phyloP scores from a whole-genome alignment of 176 grass and related monocot species.

The Zoysia pacifica region DNA sequence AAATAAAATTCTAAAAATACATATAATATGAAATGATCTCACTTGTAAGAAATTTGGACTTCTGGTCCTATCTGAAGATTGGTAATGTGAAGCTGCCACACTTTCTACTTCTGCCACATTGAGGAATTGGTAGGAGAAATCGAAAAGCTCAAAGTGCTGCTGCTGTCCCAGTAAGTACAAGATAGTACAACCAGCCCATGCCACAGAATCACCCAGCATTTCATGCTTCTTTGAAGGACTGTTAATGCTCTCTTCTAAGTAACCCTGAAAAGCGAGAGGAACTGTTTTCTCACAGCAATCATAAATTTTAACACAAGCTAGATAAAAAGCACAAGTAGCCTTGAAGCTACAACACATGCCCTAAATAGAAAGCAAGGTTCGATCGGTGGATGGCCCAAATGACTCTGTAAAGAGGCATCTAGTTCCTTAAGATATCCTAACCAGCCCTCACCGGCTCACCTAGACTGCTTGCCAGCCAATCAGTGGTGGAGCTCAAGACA shows the following conservation, averaged over 20 bases:
- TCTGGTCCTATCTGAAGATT: slow-evolving; percentile 64
- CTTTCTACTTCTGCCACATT: slow-evolving; percentile 96
- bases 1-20: slow-evolving; percentile 4
- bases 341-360: slow-evolving; percentile 19
- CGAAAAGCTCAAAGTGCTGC: slow-evolving; percentile 95
- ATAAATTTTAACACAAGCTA: slow-evolving; percentile 24
- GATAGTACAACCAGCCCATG: slow-evolving; percentile 95
- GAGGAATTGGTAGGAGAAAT: slow-evolving; percentile 93
- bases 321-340: slow-evolving; percentile 18
- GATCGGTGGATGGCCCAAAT: not conserved
- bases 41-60: slow-evolving; percentile 75
- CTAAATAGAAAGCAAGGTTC: not conserved
- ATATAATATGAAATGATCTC: slow-evolving; percentile 29
- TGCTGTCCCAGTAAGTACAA: slow-evolving; percentile 98
- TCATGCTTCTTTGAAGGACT: slow-evolving; percentile 76
- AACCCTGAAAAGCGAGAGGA: slow-evolving; percentile 51
- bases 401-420: not conserved
- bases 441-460: not conserved
- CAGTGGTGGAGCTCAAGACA: no score
- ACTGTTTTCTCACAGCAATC: not conserved
- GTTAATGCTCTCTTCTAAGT: slow-evolving; percentile 79
- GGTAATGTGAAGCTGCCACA: slow-evolving; percentile 48
- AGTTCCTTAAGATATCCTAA: slow-evolving; percentile 7
- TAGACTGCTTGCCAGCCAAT: not conserved
- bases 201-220: slow-evolving; percentile 86